Conservation (phyloP, 139 green algal genomes). For the Coccomyxa sp. region DNA sequence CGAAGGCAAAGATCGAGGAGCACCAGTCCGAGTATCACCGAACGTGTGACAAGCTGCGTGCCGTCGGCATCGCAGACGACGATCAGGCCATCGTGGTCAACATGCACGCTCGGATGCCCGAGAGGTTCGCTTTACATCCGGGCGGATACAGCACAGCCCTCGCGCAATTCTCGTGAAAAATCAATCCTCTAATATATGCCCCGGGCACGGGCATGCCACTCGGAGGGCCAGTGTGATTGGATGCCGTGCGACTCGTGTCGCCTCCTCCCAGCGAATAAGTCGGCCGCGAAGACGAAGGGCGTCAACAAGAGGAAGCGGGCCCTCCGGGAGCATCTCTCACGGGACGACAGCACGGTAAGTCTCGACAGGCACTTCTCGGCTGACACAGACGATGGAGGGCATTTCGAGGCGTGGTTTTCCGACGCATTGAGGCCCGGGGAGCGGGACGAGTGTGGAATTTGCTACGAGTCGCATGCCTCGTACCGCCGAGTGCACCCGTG, state of each 20-base stretch:
- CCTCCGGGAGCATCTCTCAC: neutral
- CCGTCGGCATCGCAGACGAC: neutral
- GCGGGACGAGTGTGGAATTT: neutral
- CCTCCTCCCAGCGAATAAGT: neutral
- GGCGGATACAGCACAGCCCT: neutral
- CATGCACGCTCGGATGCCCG: neutral
- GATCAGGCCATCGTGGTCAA: neutral
- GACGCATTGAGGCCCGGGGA: neutral
- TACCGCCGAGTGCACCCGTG: neutral
- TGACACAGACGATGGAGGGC: neutral
- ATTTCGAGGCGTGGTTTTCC: neutral
- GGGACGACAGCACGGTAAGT: neutral
- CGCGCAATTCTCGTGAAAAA: neutral
- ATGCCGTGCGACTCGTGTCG: neutral
- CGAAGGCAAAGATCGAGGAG: neutral
- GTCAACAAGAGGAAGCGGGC: neutral
- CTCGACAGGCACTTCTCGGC: neutral
- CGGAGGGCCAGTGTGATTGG: neutral
- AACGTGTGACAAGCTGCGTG: neutral
- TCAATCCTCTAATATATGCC: neutral
- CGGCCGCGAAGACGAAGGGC: neutral
- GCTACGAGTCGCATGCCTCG: neutral
- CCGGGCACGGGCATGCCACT: neutral
- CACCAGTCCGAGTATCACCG: neutral
- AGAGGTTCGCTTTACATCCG: neutral